Evolutionary conservation across 2,329 filamentous ascomycete genomes (phyloP).

Genomic region (Phialemonium atrogriseum): DNA sequence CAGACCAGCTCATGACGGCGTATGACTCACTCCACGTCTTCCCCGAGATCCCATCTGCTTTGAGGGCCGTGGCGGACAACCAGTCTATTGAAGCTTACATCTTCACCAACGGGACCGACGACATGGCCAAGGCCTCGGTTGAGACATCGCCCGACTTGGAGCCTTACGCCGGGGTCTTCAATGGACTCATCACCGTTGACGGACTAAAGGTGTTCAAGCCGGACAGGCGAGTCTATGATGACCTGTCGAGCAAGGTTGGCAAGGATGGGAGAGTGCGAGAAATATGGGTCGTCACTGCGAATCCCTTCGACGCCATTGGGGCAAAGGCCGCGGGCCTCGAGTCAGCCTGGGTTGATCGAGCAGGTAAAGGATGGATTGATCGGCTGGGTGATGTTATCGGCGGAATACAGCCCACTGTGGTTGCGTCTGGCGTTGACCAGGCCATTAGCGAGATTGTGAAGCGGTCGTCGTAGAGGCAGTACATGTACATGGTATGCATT

Average conservation of each 20-base stretch:
- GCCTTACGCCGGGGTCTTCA: conserved; percentile 37
- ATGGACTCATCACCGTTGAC: conserved; percentile 54
- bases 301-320: conserved; percentile 66
- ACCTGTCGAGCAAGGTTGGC: conserved; percentile 44
- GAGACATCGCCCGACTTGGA: conserved; percentile 46
- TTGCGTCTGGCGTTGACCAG: conserved; percentile 48
- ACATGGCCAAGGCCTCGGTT: conserved; percentile 56
- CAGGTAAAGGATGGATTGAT: conserved; percentile 57
- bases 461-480: background rate
- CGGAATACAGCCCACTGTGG: conserved; percentile 39
- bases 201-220: conserved; percentile 56
- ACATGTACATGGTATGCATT: background rate
- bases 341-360: conserved; percentile 60
- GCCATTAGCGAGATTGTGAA: conserved; percentile 34
- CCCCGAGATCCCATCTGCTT: conserved; percentile 49
- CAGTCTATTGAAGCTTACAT: conserved; percentile 44
- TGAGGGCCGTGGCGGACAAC: conserved; percentile 36
- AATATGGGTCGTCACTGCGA: conserved; percentile 63
- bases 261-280: conserved; percentile 34
- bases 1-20: conserved; percentile 47
- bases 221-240: conserved; percentile 49
- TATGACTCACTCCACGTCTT: conserved; percentile 60
- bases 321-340: conserved; percentile 52
- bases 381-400: conserved; percentile 37
- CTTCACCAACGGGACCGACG: conserved; percentile 61